phyloP scores from a whole-genome alignment of 805 yeast genomes.

The Candida nemodendra region DNA sequence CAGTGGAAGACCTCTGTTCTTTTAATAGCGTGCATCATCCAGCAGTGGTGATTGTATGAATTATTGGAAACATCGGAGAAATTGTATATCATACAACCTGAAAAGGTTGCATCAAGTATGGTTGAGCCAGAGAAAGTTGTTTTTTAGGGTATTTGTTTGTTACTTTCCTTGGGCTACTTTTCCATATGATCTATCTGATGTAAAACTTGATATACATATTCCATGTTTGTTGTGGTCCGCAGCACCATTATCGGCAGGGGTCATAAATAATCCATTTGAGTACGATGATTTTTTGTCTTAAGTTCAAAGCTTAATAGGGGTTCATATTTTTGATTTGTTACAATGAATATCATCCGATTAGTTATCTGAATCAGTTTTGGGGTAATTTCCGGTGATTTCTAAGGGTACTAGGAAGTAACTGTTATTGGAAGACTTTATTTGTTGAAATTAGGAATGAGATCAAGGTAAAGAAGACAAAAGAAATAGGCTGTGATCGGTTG shows the following conservation, averaged over 20 bases:
- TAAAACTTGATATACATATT: too few relatives aligned
- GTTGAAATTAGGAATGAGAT: too few relatives aligned
- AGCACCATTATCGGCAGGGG: slow-evolving; percentile 39
- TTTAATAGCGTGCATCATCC: slow-evolving; percentile 41
- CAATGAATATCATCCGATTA: too few relatives aligned
- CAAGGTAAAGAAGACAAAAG: too few relatives aligned
- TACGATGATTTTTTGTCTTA: slow-evolving; percentile 31
- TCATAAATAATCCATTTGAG: slow-evolving; percentile 28
- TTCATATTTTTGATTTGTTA: slow-evolving; percentile 5
- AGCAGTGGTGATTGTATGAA: slow-evolving; percentile 35
- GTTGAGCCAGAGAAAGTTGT: slow-evolving; percentile 3
- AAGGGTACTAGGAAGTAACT: too few relatives aligned
- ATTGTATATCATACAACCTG: too few relatives aligned
- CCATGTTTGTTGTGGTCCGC: slow-evolving; percentile 32
- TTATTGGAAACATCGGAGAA: slow-evolving; percentile 10
- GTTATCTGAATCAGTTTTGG: neutral
- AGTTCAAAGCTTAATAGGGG: too few relatives aligned
- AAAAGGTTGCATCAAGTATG: too few relatives aligned
- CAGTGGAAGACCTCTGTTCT: slow-evolving; percentile 33
- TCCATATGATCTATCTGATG: slow-evolving; percentile 3
- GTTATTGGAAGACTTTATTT: neutral
- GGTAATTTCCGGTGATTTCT: neutral
- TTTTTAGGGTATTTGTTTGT: slow-evolving; percentile 20
- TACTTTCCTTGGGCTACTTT: slow-evolving; percentile 4
- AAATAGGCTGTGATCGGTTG: too few relatives aligned